Base-by-base conservation (phyloP, 2,329 filamentous ascomycete genomes). In the Penicillium sp. region DNA sequence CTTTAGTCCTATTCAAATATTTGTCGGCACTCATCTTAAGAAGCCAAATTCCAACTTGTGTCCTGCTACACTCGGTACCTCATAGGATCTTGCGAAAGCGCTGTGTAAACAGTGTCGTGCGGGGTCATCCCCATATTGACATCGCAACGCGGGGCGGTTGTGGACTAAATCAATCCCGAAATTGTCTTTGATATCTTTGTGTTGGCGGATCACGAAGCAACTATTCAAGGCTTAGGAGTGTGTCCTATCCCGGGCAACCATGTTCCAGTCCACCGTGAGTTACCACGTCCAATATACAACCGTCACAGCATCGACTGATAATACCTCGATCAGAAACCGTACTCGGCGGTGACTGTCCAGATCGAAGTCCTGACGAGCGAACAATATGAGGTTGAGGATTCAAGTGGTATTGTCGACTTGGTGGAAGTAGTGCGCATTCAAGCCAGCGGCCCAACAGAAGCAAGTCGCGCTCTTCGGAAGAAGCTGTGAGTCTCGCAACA, bases 381-480 rank as follows among this genome's bases (percentile, higher is more conserved):
- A 71, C 78, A 87, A 54, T 95, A 88, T 71, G 87, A 95, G 53
- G 89, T 95, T 66, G 89, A 97, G 67, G 91, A 97, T 68, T 77
- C 95, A 31, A 87, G 88, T 62, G 93, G 92, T 19, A 89, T 99
- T 57, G 88, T 92, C 34, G 91, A 97, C 63, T 82, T 99, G 19
- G 88, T 97, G 56, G 93, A 99, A 71, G 89, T 93, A 49, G 88
- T 99, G 67, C 87, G 88, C 58, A 83, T 99, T 51, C 93, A 99
- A 72, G 79, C 81, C 22, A 87, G 88, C 6, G 93, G 93, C 0
- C 89, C 93, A 1, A 81, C 83, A 11, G 93, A 99, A 75, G 91
- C 91, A 51, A 89, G 92, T 46, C 83, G 93, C 65, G 91, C 93
- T 40, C 81, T 99, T 61, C 84, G 93, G 53, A 99, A 99, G 81